Conservation (phyloP, 2,329 filamentous ascomycete genomes). For the Aphanoascus verrucosus region DNA sequence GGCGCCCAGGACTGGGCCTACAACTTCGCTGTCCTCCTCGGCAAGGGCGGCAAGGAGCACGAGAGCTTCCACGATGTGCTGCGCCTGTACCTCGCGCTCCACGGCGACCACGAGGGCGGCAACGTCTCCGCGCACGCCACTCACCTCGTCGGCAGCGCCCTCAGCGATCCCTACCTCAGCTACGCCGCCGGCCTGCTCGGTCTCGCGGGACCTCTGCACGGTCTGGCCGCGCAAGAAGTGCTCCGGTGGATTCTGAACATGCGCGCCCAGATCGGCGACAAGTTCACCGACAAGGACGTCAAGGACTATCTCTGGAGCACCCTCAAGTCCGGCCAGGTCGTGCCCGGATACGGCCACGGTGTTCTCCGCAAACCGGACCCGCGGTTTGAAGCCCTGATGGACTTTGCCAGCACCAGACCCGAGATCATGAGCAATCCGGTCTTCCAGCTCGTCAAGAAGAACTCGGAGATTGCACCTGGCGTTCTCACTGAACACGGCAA, state of each 20-base stretch:
- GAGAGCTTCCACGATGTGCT: constrained; percentile 93
- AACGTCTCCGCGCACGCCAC: constrained; percentile 95
- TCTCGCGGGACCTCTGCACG: constrained; percentile 85
- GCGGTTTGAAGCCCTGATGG: constrained; percentile 91
- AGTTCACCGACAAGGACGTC: constrained; percentile 71
- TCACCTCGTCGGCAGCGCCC: constrained; percentile 85
- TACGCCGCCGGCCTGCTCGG: constrained; percentile 94
- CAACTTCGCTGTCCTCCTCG: constrained; percentile 94
- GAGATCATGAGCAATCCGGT: constrained; percentile 80
- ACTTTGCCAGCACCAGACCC: constrained; percentile 75
- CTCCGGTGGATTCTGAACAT: constrained; percentile 95
- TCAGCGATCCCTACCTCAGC: constrained; percentile 89
- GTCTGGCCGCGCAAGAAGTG: constrained; percentile 91
- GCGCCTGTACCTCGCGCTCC: constrained; percentile 85
- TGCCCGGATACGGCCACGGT: constrained; percentile 90
- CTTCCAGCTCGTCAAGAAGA: constrained; percentile 88
- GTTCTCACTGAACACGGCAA: constrained; percentile 94
- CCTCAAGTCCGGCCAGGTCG: constrained; percentile 84
- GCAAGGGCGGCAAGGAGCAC: constrained; percentile 71
- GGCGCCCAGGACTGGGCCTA: constrained; percentile 89
- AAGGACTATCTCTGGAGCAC: constrained; percentile 85
- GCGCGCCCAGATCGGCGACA: constrained; percentile 72
- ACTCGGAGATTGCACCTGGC: constrained; percentile 78
- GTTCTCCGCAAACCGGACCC: constrained; percentile 95
- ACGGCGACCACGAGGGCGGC: constrained; percentile 95